Conservation (phyloP, 73 alveolate genomes). For the Paramecium octaurelia region DNA sequence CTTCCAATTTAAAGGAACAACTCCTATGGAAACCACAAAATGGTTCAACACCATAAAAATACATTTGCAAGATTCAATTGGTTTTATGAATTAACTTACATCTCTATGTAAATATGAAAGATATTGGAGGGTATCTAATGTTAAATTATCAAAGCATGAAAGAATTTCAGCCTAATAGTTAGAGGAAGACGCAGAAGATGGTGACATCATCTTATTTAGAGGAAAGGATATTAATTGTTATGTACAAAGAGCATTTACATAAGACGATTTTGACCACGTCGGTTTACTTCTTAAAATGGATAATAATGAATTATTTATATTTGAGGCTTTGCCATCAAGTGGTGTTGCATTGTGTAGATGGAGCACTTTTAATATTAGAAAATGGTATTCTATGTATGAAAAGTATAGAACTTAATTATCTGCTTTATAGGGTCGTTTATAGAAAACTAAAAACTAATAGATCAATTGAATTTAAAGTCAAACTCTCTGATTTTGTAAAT, state of each 20-base stretch:
- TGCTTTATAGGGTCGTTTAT: conserved; percentile 49
- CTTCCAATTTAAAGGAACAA: not conserved
- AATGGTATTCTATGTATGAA: conserved; percentile 65
- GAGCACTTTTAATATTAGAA: conserved; percentile 59
- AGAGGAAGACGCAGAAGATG: conserved; percentile 68
- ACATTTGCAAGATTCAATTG: conserved; percentile 15
- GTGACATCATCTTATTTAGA: conserved; percentile 81
- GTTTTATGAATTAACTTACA: not conserved
- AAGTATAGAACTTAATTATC: not conserved
- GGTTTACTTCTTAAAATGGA: conserved; percentile 62
- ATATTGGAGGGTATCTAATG: conserved; percentile 8
- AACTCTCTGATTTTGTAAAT: not conserved
- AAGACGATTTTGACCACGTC: conserved; percentile 71
- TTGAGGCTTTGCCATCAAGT: conserved; percentile 64
- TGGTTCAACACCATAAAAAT: not conserved
- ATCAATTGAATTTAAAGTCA: conserved; percentile 58
- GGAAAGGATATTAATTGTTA: conserved; percentile 70
- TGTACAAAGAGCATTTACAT: conserved; percentile 74
- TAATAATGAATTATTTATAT: conserved; percentile 54
- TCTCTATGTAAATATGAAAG: not conserved
- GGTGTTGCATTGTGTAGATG: conserved; percentile 69
- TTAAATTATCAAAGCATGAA: not conserved
- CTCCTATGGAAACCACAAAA: not conserved
- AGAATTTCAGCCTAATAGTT: conserved; percentile 61
- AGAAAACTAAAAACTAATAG: conserved; percentile 66